Evolutionary conservation across 179 eudicot genomes (phyloP), one percentile per base, ranked within the genome.

Genomic region (Beta lomatogona): DNA sequence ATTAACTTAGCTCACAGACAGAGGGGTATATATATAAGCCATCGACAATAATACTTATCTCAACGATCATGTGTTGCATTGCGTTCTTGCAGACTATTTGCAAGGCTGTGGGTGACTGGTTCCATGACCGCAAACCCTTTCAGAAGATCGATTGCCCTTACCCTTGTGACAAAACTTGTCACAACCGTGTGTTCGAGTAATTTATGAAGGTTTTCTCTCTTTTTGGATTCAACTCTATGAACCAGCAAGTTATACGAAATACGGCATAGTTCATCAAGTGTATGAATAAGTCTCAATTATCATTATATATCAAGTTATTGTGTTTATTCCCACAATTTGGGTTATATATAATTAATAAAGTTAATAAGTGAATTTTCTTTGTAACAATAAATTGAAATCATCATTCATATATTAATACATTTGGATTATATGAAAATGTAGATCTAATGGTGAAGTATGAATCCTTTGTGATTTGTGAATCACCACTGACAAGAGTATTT

Each of bases 131-230:
- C 44, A 86, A 77, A 18, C 7, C 80, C 50, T 86, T 88, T 71
- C 85, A 86, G 55, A 72, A 79, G 81, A 86, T 88, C 19, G 90
- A 88, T 79, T 88, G 88, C 67, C 82, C 88, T 2, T 88, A 86
- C 80, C 88, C 88, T 52, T 86, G 88, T 41, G 87, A 88, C 83
- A 86, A 81, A 77, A 83, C 90, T n/a, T 88, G 90, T 73, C 90
- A 86, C 85, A 86, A 86, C 55, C 82, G 85, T 21, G 82, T 78
- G 45, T 88, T 65, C 60, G 86, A 86, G 22, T 86, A 58, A 79
- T 44, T n/a, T 59, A n/a, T 12, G 72, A 9, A 54, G 12, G 31
- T 4, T 15, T 54, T 21, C 1, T 73, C 48, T 73, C 5, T 5
- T 15, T 44, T 25, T 28, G 59, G 2, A 73, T 48, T 13, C 75